These are phyloP conservation scores for Monosporascus sp. DNA, from an alignment of 2,329 filamentous ascomycete genomes.

Conservation along the genomic window DNA sequence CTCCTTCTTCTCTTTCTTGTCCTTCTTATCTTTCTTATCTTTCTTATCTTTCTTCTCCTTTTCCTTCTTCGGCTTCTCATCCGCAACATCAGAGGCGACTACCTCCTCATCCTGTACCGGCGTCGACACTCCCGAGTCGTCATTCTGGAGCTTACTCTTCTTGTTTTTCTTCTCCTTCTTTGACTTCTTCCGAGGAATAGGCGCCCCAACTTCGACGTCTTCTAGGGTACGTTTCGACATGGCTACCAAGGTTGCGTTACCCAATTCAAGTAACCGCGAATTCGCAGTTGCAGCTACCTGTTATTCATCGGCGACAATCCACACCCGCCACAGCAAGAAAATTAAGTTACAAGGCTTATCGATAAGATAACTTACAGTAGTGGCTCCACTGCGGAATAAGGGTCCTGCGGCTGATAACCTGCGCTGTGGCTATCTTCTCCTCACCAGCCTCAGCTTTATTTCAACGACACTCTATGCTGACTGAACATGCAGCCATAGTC, in stretches of 20 bases:
- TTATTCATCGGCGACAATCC: too few relatives aligned
- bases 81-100: slow-evolving; percentile 7
- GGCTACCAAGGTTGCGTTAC: not conserved
- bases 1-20: slow-evolving; percentile 18
- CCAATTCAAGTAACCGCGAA: too few relatives aligned
- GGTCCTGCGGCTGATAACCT: too few relatives aligned
- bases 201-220: slow-evolving; percentile 23
- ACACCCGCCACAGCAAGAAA: not conserved
- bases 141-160: slow-evolving; percentile 14
- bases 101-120: slow-evolving; percentile 6
- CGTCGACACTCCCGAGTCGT: slow-evolving; percentile 3
- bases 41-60: slow-evolving; percentile 27
- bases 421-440: too few relatives aligned
- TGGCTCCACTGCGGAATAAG: too few relatives aligned
- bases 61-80: slow-evolving; percentile 8
- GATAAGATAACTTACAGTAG: too few relatives aligned
- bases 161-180: slow-evolving; percentile 33
- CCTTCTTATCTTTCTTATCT: slow-evolving; percentile 26
- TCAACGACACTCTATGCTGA: too few relatives aligned
- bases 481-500: too few relatives aligned
- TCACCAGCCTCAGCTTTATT: too few relatives aligned
- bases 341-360: too few relatives aligned
- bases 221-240: slow-evolving; percentile 29
- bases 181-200: slow-evolving; percentile 33
- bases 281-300: not conserved